Evolutionary conservation across 148 eudicot genomes (phyloP).

Genomic region (Amaranthus hypochondriacus): DNA sequence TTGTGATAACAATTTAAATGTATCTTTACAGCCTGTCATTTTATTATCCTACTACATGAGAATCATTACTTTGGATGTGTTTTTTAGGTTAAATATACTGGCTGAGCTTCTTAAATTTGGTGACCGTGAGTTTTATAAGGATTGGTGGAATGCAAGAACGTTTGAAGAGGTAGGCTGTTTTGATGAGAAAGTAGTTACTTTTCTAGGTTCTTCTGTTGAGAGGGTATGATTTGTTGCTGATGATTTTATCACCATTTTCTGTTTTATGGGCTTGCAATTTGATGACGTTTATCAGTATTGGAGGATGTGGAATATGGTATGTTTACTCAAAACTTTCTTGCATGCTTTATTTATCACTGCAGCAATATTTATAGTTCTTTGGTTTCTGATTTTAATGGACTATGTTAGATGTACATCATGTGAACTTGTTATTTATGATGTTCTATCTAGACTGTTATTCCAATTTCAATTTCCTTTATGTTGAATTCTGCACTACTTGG

Average conservation of each 20-base stretch:
- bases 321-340: slow-evolving; percentile 18
- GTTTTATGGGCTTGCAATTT: slow-evolving; percentile 18
- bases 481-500: too few relatives aligned
- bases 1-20: background rate
- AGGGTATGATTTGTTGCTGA: slow-evolving; percentile 16
- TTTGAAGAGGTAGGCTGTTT: slow-evolving; percentile 73
- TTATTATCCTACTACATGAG: slow-evolving; percentile 2
- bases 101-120: slow-evolving; percentile 93
- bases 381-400: too few relatives aligned
- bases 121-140: slow-evolving; percentile 98
- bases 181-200: slow-evolving; percentile 4
- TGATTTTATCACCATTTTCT: slow-evolving; percentile 1
- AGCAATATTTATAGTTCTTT: too few relatives aligned
- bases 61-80: slow-evolving; percentile 11
- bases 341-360: background rate
- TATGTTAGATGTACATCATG: too few relatives aligned
- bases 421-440: too few relatives aligned
- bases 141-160: slow-evolving; percentile 99
- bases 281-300: slow-evolving; percentile 69
- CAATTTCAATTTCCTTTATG: too few relatives aligned
- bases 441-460: too few relatives aligned
- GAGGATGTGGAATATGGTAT: slow-evolving; percentile 99
- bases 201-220: background rate
- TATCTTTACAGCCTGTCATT: slow-evolving; percentile 3
- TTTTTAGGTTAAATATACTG: slow-evolving; percentile 81